Base-by-base conservation (phyloP, 345 rosid genomes). In the Hirschfeldia incana region DNA sequence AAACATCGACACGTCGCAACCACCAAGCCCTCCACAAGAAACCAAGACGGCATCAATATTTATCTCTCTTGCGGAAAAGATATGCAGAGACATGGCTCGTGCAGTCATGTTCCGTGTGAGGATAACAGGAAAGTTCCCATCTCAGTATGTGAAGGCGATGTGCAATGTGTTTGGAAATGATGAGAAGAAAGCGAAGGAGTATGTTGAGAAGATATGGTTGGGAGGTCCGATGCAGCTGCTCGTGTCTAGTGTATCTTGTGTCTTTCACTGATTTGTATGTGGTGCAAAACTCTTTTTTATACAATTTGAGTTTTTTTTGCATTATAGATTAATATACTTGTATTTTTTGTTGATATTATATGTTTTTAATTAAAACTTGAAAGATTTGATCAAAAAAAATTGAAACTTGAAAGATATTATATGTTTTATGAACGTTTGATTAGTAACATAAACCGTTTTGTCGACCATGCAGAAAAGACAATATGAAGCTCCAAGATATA, bases 131-230 rank as follows among this genome's bases (percentile, higher is more conserved):
- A 67, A 34, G 10, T 37, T 75, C 8, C 72, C 78, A 65, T 26
- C 11, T 33, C 6, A 53, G 13, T 75, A 75, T 65, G 65, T 75
- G 5, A 66, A 65, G 28, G 65, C 71, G 21, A 51, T 75, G 65
- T 66, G 72, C 30, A 36, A 65, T 55, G 72, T 75, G 8, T 75
- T 55, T 75, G 65, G 65, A 27, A 26, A 55, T 57, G 78, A 75
- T 37, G 72, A 66, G 29, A 57, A 67, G 58, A 75, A 75, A 57
- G 66, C 57, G 59, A 75, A 75, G 13, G 78, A 53, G 26, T 75
- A 75, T 28, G 66, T 57, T 75, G 11, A 13, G 42, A 67, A 67
- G 57, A 66, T 9, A 26, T 75, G 73, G 78, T 75, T 75, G 57
- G 78, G 32, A 65, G 36, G 28, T 49, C 39, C 64, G 6, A 49